Evolutionary conservation across 306 rosid species (phyloP).

Genomic region (Vigna trinervia): DNA sequence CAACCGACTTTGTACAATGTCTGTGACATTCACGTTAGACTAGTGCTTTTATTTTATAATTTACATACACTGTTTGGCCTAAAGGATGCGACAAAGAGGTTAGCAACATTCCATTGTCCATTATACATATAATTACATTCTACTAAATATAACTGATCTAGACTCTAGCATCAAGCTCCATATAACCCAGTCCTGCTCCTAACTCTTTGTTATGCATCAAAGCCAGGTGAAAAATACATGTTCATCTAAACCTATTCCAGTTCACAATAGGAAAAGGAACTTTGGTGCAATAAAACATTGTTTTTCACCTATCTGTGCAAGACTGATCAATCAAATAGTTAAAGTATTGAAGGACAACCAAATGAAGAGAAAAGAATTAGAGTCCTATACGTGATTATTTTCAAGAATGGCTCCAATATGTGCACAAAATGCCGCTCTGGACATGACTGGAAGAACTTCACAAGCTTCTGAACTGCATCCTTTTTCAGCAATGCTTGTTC

Average conservation of each 20-base stretch:
- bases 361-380: slow-evolving; percentile 36
- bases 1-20: background rate
- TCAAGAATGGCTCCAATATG: slow-evolving; percentile 97
- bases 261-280: slow-evolving; percentile 27
- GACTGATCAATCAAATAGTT: slow-evolving; percentile 20
- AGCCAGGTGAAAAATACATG: slow-evolving; percentile 13
- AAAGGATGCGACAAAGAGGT: background rate
- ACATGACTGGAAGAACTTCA: slow-evolving; percentile 94
- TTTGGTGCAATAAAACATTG: slow-evolving; percentile 22
- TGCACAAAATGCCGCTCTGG: slow-evolving; percentile 96
- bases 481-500: slow-evolving; percentile 93
- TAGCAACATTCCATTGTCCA: background rate
- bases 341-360: background rate
- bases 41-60: background rate
- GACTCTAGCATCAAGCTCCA: background rate
- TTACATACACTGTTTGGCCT: background rate
- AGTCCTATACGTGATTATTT: slow-evolving; percentile 86
- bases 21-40: background rate
- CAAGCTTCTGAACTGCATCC: slow-evolving; percentile 96
- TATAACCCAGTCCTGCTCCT: slow-evolving; percentile 14
- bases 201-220: background rate
- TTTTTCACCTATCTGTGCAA: slow-evolving; percentile 18
- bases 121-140: slow-evolving; percentile 1
- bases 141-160: background rate
- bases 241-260: slow-evolving; percentile 30